Evolutionary conservation across 345 rosid species (phyloP), one percentile per base, ranked within the genome.

Genomic region (Microcos paniculata): DNA sequence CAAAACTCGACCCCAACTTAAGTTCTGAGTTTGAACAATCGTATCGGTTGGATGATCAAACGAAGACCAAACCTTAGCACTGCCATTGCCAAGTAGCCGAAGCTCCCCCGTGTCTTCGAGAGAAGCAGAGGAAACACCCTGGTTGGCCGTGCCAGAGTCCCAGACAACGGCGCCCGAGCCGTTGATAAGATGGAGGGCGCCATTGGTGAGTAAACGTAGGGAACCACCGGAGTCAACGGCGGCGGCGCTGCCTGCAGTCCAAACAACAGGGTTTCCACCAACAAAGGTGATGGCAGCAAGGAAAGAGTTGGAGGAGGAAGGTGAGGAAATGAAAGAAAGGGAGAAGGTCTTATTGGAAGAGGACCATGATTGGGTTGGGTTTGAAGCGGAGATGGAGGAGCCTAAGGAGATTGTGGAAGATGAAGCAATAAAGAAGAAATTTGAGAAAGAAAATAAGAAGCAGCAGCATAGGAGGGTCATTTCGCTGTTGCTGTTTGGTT

Each of bases 141-240:
- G 80, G 35, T 53, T 14, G 30, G 82, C 56, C 3, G 88, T 90
- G 58, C 56, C 24, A 48, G 93, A 89, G 70, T 85, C 86, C 94
- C 94, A 92, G 49, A 90, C 35, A 62, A 77, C 38, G 30, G 82
- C 33, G 19, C 92, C 92, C 28, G 92, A 85, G 82, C 90, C 88
- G 80, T 80, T 87, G 73, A 86, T 13, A 48, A 92, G 92, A 48
- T 83, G 85, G 81, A 89, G 90, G 43, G 84, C 62, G 13, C 97
- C 97, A 33, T 74, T 59, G 82, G 83, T 31, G 78, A 74, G 85
- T 49, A 90, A 79, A 16, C 33, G 85, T 57, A 92, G 82, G 71
- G 86, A 63, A 4, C 83, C 93, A 3, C 67, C 71, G 6, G 88
- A 81, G 69, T 88, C 97, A 3, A 89, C 90, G 35, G 77, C 14